These are phyloP conservation scores for Hysterium pulicare DNA, from an alignment of 2,329 filamentous ascomycete genomes.

Conservation along the genomic window DNA sequence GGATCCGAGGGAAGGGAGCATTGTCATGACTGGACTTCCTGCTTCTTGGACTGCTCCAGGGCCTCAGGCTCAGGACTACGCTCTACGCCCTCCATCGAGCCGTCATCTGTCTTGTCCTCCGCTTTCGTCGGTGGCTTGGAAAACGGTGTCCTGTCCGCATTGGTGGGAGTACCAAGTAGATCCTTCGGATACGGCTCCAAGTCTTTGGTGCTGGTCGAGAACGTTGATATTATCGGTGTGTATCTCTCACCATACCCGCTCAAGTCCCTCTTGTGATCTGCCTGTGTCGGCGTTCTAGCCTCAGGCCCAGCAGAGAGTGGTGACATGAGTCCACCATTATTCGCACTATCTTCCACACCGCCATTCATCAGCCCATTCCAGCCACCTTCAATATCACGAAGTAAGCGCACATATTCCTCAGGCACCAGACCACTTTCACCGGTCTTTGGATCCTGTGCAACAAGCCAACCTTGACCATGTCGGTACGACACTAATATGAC, in stretches of 20 bases:
- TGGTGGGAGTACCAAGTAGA: constrained; percentile 36
- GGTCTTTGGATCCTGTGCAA: constrained; percentile 92
- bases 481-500: constrained; percentile 95
- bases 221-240: constrained; percentile 49
- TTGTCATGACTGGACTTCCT: no score
- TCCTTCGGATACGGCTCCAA: constrained; percentile 46
- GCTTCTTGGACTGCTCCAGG: no score
- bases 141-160: constrained; percentile 19
- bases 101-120: constrained; percentile 18
- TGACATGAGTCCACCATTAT: constrained; percentile 22
- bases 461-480: constrained; percentile 94
- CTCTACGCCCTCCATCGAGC: constrained; percentile 24
- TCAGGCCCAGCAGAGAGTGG: constrained; percentile 34
- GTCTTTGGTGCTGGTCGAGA: constrained; percentile 52
- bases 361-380: constrained; percentile 50
- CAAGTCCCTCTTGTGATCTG: constrained; percentile 24
- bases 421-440: constrained; percentile 92
- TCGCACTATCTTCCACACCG: constrained; percentile 14
- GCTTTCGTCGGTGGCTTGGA: constrained; percentile 12
- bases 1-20: no score
- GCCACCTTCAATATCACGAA: constrained; percentile 90
- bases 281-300: constrained; percentile 39
- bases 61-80: constrained; percentile 19
- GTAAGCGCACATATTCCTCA: constrained; percentile 89
- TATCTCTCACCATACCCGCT: constrained; percentile 17